A percentile compares a stretch with the other conserved stretches of the same genome.
Evolutionary conservation across 139 green algal genomes (phyloP).

Genomic region (Chlorella sp.): DNA sequence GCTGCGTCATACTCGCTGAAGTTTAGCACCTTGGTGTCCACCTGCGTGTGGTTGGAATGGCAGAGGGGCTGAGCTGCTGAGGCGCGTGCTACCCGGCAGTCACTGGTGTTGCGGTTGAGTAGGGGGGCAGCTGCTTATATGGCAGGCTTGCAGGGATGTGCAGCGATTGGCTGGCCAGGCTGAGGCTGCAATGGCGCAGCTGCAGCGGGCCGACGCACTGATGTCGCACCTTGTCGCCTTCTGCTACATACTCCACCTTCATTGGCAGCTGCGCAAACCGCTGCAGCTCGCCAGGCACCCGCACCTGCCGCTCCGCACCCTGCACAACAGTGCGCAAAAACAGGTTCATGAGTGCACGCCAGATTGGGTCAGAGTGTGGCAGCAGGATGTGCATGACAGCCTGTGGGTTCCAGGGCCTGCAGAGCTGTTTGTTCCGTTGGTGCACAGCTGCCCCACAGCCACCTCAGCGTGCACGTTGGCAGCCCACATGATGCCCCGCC

Average conservation of each 20-base stretch:
- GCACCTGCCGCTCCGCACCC: constrained; percentile 66
- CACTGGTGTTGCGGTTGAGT: no score
- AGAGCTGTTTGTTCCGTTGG: background rate
- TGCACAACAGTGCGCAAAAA: background rate
- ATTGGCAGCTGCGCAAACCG: constrained; percentile 68
- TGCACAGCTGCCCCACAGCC: background rate
- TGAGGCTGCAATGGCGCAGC: no score
- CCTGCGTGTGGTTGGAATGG: background rate
- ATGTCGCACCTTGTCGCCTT: constrained; percentile 16
- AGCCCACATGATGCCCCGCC: no score
- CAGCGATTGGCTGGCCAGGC: no score
- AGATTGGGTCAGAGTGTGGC: no score
- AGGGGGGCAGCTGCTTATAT: no score
- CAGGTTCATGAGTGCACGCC: no score
- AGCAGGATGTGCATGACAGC: no score
- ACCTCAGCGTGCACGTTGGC: background rate
- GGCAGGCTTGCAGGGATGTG: no score
- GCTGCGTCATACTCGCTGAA: constrained; percentile 42
- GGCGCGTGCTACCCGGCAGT: no score
- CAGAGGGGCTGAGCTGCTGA: no score
- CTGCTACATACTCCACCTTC: constrained; percentile 45
- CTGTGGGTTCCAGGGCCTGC: background rate
- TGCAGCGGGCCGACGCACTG: no score
- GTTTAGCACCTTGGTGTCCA: constrained; percentile 46
- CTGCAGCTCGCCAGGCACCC: constrained; percentile 59